phyloP scores from a whole-genome alignment of 768 basidiomycete genomes.

The Lactarius deliciosus region DNA sequence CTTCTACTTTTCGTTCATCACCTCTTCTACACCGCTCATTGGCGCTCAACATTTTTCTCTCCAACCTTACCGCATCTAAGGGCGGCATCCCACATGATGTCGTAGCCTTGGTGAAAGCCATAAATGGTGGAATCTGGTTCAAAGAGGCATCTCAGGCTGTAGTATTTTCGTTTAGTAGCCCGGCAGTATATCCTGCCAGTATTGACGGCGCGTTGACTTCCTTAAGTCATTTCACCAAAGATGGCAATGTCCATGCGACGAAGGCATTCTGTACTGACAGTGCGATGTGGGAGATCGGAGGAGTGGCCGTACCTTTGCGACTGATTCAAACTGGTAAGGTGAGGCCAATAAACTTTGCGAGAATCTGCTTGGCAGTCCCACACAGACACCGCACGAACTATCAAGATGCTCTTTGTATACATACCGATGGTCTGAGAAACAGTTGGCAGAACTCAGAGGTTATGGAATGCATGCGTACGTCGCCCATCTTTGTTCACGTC shows the following conservation, averaged over 20 bases:
- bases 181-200: slow-evolving; percentile 32
- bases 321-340: slow-evolving; percentile 62
- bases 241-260: slow-evolving; percentile 62
- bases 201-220: slow-evolving; percentile 18
- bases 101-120: slow-evolving; percentile 47
- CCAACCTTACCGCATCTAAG: slow-evolving; percentile 42
- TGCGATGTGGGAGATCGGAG: slow-evolving; percentile 80
- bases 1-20: no score
- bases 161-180: slow-evolving; percentile 40
- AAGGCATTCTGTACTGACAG: slow-evolving; percentile 66
- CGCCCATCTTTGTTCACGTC: no score
- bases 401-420: no score
- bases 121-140: slow-evolving; percentile 50
- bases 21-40: no score
- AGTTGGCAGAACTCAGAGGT: no score
- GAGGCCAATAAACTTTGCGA: no score
- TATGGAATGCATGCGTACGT: no score
- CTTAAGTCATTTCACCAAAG: slow-evolving; percentile 25
- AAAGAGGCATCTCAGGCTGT: slow-evolving; percentile 40
- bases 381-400: no score
- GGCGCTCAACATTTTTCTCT: slow-evolving; percentile 72
- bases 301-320: slow-evolving; percentile 68
- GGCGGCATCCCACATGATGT: slow-evolving; percentile 37
- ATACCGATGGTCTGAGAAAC: no score
- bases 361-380: no score